phyloP scores from a whole-genome alignment of 2,329 filamentous ascomycete species.

The Thyridium curvatum region DNA sequence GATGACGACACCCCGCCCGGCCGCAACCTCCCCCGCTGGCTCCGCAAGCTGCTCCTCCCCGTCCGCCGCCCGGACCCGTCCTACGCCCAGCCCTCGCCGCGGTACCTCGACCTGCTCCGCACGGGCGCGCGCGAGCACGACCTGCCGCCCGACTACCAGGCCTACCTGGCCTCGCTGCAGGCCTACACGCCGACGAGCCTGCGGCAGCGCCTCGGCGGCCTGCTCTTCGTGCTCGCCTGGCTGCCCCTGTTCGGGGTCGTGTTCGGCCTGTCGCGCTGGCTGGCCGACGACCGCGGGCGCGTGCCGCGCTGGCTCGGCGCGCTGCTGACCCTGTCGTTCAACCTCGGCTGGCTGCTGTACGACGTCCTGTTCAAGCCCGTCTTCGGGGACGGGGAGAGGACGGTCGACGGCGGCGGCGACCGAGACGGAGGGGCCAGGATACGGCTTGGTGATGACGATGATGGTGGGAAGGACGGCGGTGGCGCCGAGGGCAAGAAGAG shows the following conservation, averaged over 20 bases:
- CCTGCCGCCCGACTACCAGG: conserved; percentile 72
- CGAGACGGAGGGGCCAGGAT: conserved; percentile 10
- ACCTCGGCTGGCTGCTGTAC: conserved; percentile 37
- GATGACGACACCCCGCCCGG: conserved; percentile 10
- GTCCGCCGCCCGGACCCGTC: conserved; percentile 54
- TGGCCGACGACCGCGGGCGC: conserved; percentile 61
- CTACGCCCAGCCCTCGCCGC: conserved; percentile 75
- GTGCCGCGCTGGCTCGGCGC: conserved; percentile 61
- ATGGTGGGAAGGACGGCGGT: too few relatives aligned
- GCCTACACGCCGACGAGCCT: conserved; percentile 64
- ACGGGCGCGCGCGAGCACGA: conserved; percentile 73
- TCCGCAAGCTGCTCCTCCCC: conserved; percentile 36
- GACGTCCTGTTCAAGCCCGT: conserved; percentile 43
- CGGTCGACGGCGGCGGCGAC: too few relatives aligned
- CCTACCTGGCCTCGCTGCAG: conserved; percentile 62
- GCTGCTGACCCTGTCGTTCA: conserved; percentile 45
- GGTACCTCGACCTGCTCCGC: conserved; percentile 76
- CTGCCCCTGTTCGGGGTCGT: conserved; percentile 36
- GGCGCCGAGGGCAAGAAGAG: too few relatives aligned
- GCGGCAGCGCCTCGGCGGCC: conserved; percentile 60
- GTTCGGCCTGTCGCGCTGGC: conserved; percentile 36
- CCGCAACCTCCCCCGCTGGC: conserved; percentile 7
- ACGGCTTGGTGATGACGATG: too few relatives aligned
- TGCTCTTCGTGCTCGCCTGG: conserved; percentile 56
- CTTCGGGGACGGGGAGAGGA: conserved; percentile 85